Percentiles rank a stretch among this genome's conserved stretches.
Conservation (phyloP, 2,329 filamentous ascomycete species). For the Colletotrichum orchidophilum region DNA sequence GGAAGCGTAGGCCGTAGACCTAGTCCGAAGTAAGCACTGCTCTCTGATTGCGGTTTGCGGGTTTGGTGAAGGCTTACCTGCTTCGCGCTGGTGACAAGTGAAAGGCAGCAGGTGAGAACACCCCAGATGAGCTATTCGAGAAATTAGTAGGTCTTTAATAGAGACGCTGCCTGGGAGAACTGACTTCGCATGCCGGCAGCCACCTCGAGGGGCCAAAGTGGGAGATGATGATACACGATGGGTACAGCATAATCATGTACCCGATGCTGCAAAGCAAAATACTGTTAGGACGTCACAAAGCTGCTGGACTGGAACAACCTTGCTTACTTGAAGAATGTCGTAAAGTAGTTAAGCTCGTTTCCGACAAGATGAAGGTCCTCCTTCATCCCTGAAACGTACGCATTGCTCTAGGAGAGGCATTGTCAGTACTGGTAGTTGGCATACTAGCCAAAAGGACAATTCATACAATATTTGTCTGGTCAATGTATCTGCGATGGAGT, state of each 20-base stretch:
- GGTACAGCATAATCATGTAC: slow-evolving; percentile 40
- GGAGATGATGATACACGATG: slow-evolving; percentile 40
- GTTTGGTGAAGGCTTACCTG: slow-evolving; percentile 27
- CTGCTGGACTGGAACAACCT: rapidly evolving
- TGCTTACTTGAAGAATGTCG: slow-evolving; percentile 35
- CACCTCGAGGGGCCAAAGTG: slow-evolving; percentile 40
- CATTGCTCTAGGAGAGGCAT: slow-evolving; percentile 33
- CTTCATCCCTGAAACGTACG: slow-evolving; percentile 41
- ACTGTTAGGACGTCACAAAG: background rate
- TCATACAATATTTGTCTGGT: slow-evolving; percentile 22
- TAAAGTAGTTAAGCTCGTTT: slow-evolving; percentile 39
- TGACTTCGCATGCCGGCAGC: slow-evolving; percentile 39
- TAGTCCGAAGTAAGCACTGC: slow-evolving; percentile 37
- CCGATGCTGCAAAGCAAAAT: slow-evolving; percentile 20
- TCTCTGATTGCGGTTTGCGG: background rate
- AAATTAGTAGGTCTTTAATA: background rate
- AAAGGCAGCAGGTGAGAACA: slow-evolving; percentile 12
- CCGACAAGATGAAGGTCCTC: slow-evolving; percentile 39
- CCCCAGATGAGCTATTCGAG: slow-evolving; percentile 17
- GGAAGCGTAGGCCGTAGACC: slow-evolving; percentile 54
- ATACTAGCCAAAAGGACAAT: rapidly evolving
- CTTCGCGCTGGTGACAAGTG: slow-evolving; percentile 6
- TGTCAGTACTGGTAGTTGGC: background rate
- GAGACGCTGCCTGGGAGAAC: background rate
- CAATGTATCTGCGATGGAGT: slow-evolving; percentile 3